phyloP scores from a whole-genome alignment of 176 grass and related monocot genomes.

The Zoysia japonica region DNA sequence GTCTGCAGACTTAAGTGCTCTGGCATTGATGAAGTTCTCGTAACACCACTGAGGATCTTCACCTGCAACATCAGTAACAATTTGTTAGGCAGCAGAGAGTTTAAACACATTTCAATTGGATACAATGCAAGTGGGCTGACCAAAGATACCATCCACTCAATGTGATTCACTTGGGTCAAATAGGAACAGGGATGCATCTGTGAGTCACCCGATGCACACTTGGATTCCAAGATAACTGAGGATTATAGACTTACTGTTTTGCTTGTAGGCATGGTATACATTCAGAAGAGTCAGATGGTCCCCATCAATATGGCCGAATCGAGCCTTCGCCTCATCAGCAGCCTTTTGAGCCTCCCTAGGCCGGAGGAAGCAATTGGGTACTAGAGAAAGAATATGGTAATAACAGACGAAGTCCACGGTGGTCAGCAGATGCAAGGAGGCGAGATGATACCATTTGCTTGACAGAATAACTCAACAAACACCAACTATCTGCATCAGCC shows the following conservation, averaged over 20 bases:
- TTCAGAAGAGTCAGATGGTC: constrained; percentile 89
- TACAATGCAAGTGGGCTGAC: too few relatives aligned
- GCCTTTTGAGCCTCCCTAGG: constrained; percentile 95
- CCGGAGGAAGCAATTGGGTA: constrained; percentile 94
- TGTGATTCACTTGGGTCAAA: too few relatives aligned
- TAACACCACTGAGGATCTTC: constrained; percentile 95
- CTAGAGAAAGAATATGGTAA: constrained; percentile 85
- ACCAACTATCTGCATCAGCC: constrained; percentile 84
- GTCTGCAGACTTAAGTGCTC: constrained; percentile 76
- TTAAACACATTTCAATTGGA: not conserved
- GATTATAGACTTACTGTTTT: constrained; percentile 63
- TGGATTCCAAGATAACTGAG: not conserved
- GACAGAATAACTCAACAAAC: constrained; percentile 87
- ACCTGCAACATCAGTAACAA: constrained; percentile 32
- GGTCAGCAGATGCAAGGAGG: constrained; percentile 88
- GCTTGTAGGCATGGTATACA: constrained; percentile 93
- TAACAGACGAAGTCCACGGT: constrained; percentile 78
- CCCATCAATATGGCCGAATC: constrained; percentile 77
- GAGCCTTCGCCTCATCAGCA: constrained; percentile 84
- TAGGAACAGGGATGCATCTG: not conserved
- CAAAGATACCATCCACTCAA: not conserved
- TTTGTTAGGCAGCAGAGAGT: not conserved
- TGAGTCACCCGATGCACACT: not conserved
- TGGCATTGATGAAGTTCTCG: constrained; percentile 75
- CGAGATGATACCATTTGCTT: constrained; percentile 83